These are phyloP conservation scores for Mucor mucedo DNA, from an alignment of 371 early-diverging fungal species.

Conservation along the genomic window DNA sequence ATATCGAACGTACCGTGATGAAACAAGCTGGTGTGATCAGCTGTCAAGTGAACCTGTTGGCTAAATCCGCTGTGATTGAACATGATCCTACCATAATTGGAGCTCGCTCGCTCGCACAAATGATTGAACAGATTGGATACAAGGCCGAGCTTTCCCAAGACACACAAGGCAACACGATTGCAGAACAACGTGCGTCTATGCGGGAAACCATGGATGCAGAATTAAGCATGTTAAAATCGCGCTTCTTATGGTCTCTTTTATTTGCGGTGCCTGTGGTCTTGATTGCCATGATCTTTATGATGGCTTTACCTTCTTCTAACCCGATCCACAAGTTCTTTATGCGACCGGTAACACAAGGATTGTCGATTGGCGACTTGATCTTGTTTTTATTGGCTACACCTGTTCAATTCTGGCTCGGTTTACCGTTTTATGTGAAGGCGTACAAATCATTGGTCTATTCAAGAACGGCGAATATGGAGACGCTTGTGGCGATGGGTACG, in stretches of 20 bases:
- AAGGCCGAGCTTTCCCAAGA: conserved; percentile 56
- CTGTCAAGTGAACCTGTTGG: conserved; percentile 69
- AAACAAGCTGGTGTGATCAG: conserved; percentile 61
- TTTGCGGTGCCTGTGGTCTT: conserved; percentile 69
- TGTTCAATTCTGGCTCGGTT: conserved; percentile 62
- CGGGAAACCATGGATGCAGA: conserved; percentile 57
- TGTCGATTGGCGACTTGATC: conserved; percentile 54
- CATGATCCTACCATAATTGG: conserved; percentile 61
- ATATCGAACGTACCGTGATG: conserved; percentile 65
- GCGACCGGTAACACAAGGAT: conserved; percentile 44
- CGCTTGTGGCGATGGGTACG: conserved; percentile 70
- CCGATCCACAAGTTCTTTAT: conserved; percentile 44
- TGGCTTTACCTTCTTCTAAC: conserved; percentile 55
- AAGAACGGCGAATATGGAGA: conserved; percentile 74
- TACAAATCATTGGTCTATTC: conserved; percentile 61
- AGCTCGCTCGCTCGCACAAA: conserved; percentile 56
- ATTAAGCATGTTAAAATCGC: conserved; percentile 38
- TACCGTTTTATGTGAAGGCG: conserved; percentile 59
- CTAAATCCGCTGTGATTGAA: conserved; percentile 63
- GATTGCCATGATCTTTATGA: conserved; percentile 66
- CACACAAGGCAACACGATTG: conserved; percentile 35
- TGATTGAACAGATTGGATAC: conserved; percentile 65
- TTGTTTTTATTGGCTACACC: conserved; percentile 62
- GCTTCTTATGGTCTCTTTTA: conserved; percentile 59
- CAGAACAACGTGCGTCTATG: conserved; percentile 48